A percentile compares a stretch with the other conserved stretches of the same genome.
Evolutionary conservation across 202 grass and related monocot genomes (phyloP).

Genomic region (Panicum virgatum): DNA sequence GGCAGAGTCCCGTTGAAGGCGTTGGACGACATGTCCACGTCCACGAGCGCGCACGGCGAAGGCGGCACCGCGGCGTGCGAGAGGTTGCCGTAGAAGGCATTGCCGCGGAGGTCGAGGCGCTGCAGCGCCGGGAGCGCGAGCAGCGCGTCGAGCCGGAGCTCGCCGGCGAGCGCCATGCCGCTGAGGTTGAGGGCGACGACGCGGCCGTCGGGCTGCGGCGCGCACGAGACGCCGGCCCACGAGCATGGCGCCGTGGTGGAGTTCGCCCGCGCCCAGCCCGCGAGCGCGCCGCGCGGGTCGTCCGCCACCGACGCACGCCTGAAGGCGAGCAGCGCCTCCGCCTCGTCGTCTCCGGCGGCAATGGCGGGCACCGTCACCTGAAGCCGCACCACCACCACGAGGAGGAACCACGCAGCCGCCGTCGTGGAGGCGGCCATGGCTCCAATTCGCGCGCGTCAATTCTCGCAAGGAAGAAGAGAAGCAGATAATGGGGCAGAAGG

Average conservation of each 20-base stretch:
- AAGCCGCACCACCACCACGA: constrained; percentile 15
- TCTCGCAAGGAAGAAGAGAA: background rate
- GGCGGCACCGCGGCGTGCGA: constrained; percentile 44
- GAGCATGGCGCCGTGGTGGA: constrained; percentile 46
- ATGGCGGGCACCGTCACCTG: constrained; percentile 16
- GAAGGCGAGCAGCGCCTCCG: constrained; percentile 69
- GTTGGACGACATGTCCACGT: constrained; percentile 80
- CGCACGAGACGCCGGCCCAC: constrained; percentile 69
- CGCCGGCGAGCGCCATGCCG: constrained; percentile 70
- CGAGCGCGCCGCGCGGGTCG: constrained; percentile 54
- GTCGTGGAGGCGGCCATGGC: constrained; percentile 43
- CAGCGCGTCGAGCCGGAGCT: constrained; percentile 59
- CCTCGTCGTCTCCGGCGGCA: constrained; percentile 60
- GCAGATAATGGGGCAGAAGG: constrained; percentile 21
- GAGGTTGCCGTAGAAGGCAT: constrained; percentile 90
- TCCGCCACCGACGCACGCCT: constrained; percentile 49
- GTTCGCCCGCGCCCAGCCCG: constrained; percentile 48
- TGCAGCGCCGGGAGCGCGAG: constrained; percentile 53
- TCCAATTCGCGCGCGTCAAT: constrained; percentile 4
- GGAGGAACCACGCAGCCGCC: constrained; percentile 30
- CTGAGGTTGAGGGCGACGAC: constrained; percentile 67
- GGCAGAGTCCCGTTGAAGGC: constrained; percentile 69
- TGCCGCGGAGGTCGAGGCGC: constrained; percentile 62
- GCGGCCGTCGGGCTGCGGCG: constrained; percentile 26
- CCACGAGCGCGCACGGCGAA: constrained; percentile 52